Conservation (phyloP, 169 alveolate genomes). For the Cryptosporidium muris region DNA sequence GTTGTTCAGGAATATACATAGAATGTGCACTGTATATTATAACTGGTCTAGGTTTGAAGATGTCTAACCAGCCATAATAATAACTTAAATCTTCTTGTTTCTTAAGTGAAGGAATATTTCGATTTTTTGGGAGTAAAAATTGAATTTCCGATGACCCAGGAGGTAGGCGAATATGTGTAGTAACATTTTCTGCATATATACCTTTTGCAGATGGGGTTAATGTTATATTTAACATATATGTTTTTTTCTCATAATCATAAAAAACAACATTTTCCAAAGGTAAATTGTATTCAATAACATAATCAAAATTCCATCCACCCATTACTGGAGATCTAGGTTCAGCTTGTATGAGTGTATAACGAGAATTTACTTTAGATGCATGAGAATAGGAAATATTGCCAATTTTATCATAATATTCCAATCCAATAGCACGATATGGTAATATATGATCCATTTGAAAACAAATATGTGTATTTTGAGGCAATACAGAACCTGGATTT, state of each 20-base stretch:
- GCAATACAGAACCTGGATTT: slow-evolving; percentile 74
- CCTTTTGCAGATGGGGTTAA: slow-evolving; percentile 61
- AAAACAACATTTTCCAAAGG: slow-evolving; percentile 73
- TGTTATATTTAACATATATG: slow-evolving; percentile 57
- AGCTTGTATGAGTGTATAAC: slow-evolving; percentile 68
- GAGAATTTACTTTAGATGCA: slow-evolving; percentile 81
- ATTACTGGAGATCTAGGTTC: slow-evolving; percentile 87
- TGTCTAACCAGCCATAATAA: slow-evolving; percentile 65
- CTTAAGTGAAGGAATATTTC: slow-evolving; percentile 16
- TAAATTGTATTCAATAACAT: slow-evolving; percentile 85
- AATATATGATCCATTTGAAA: slow-evolving; percentile 77
- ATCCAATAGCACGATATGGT: slow-evolving; percentile 84
- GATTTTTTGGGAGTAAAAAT: slow-evolving; percentile 18
- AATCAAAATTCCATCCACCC: slow-evolving; percentile 90
- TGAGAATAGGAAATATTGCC: slow-evolving; percentile 88
- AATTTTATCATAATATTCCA: slow-evolving; percentile 87
- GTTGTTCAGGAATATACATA: slow-evolving; percentile 34
- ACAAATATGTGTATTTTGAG: slow-evolving; percentile 75
- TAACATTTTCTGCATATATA: slow-evolving; percentile 36
- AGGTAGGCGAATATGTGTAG: slow-evolving; percentile 59
- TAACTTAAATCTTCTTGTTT: not conserved
- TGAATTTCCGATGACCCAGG: slow-evolving; percentile 30
- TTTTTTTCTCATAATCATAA: slow-evolving; percentile 8
- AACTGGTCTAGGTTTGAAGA: slow-evolving; percentile 62
- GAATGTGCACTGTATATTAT: slow-evolving; percentile 29